These are phyloP conservation scores for Xylaria telfairii DNA, from an alignment of 495 filamentous ascomycete species.

Conservation along the genomic window DNA sequence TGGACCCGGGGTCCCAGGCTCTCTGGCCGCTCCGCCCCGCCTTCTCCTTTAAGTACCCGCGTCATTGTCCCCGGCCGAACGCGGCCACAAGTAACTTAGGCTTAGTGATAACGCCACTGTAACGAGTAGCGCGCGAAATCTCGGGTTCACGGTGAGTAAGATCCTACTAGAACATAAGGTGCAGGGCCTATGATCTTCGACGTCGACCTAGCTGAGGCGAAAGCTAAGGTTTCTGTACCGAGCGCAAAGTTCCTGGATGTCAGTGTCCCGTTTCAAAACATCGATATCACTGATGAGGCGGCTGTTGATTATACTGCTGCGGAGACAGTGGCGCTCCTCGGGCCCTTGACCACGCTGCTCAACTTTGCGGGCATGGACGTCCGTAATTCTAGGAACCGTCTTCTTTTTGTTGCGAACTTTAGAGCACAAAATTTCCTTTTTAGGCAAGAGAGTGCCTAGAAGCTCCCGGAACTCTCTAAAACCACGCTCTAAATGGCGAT, in stretches of 20 bases:
- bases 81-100: constrained; percentile 63
- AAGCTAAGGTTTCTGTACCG: constrained; percentile 50
- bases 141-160: constrained; percentile 62
- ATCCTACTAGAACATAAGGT: constrained; percentile 78
- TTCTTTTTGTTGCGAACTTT: no score
- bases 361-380: constrained; percentile 75
- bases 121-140: constrained; percentile 73
- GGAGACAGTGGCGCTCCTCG: constrained; percentile 48
- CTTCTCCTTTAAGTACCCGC: constrained; percentile 52
- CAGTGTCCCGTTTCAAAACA: constrained; percentile 51
- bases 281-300: constrained; percentile 65
- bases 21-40: constrained; percentile 52
- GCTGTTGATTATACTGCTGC: constrained; percentile 55
- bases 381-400: no score
- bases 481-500: no score
- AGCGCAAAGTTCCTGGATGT: constrained; percentile 59
- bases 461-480: no score
- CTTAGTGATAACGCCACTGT: constrained; percentile 71
- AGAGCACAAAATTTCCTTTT: no score
- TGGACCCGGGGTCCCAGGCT: constrained; percentile 52
- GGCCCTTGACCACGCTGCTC: constrained; percentile 62
- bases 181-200: constrained; percentile 68
- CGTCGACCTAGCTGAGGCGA: constrained; percentile 53
- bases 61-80: constrained; percentile 49
- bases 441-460: no score